These are phyloP conservation scores for Curvularia hawaiiensis DNA, from an alignment of 2,329 filamentous ascomycete species.

Conservation along the genomic window DNA sequence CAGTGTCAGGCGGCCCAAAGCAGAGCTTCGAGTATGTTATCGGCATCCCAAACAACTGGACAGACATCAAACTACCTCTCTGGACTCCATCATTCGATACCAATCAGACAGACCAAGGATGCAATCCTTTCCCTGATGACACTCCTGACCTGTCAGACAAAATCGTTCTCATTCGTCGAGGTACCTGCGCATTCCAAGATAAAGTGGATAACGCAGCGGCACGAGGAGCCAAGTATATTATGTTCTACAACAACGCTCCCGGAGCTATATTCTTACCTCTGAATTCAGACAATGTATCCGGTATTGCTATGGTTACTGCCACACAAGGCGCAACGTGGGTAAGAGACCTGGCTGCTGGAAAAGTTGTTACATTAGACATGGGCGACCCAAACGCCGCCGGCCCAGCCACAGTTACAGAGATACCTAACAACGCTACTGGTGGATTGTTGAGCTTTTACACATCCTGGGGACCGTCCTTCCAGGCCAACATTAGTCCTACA, in stretches of 20 bases:
- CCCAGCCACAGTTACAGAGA: background rate
- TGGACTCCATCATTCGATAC: background rate
- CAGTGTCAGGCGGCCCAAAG: background rate
- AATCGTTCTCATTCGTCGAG: conserved; percentile 2
- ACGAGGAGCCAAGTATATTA: background rate
- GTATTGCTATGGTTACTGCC: background rate
- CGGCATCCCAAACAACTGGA: background rate
- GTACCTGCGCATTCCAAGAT: background rate
- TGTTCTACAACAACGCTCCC: background rate
- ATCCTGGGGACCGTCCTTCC: conserved; percentile 65
- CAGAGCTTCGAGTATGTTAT: background rate
- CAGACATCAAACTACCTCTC: background rate
- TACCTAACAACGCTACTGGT: background rate
- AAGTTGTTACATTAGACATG: background rate
- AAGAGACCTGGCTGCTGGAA: background rate
- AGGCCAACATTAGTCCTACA: conserved; percentile 62
- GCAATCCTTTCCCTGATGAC: background rate
- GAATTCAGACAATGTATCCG: background rate
- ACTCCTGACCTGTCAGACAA: conserved; percentile 1
- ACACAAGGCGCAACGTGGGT: background rate
- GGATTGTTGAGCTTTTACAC: background rate
- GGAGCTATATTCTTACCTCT: background rate
- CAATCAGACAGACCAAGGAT: background rate
- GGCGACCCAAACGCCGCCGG: background rate
- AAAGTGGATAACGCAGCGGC: background rate